These are phyloP conservation scores for Litchi chinensis DNA, from an alignment of 345 rosid species.

Conservation along the genomic window DNA sequence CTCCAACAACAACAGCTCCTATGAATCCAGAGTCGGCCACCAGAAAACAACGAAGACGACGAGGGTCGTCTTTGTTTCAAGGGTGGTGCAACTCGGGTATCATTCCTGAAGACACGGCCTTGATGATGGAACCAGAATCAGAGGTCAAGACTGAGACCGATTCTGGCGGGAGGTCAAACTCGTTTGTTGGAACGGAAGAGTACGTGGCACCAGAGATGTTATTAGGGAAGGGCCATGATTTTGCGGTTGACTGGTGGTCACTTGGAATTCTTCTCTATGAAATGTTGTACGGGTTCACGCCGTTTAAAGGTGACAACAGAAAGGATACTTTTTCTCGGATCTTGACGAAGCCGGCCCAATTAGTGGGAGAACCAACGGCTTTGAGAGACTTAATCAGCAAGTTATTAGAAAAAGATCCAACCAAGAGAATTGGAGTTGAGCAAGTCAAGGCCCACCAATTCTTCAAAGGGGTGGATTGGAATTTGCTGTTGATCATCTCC, in stretches of 20 bases:
- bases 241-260: conserved; percentile 93
- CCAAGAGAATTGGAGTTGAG: conserved; percentile 52
- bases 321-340: conserved; percentile 74
- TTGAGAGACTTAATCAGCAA: conserved; percentile 63
- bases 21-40: not conserved
- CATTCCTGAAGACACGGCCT: conserved; percentile 33
- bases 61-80: conserved; percentile 28
- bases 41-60: conserved; percentile 24
- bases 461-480: conserved; percentile 70
- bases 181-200: conserved; percentile 94
- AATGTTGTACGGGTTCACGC: conserved; percentile 87
- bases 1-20: conserved; percentile 9
- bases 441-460: conserved; percentile 73
- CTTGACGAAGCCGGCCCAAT: conserved; percentile 52
- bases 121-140: not conserved
- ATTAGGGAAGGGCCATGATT: conserved; percentile 76
- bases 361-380: conserved; percentile 72
- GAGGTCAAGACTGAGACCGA: conserved; percentile 26
- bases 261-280: conserved; percentile 81
- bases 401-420: conserved; percentile 69
- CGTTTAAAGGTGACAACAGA: conserved; percentile 67
- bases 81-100: conserved; percentile 54
- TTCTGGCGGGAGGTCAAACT: conserved; percentile 57
- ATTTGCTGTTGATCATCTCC: conserved; percentile 37
- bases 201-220: conserved; percentile 90